Evolutionary conservation across 164 flowering plant species (phyloP), one percentile per base, ranked within the genome.

Genomic region (Euptelea pleiosperma): DNA sequence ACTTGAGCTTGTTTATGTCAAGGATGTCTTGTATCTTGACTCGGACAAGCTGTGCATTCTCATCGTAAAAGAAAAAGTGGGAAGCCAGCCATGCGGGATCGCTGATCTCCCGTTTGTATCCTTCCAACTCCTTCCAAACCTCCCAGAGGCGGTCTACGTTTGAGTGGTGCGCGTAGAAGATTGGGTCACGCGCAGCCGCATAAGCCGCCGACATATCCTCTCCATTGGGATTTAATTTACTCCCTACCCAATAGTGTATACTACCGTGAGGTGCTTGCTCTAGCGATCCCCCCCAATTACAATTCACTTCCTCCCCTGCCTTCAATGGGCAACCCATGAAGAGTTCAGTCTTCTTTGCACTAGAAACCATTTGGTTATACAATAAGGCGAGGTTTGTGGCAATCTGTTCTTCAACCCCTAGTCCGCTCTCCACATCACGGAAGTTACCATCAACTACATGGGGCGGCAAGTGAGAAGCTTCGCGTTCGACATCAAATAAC

Each of bases 301-400:
- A 70, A 6, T 11, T 44, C 2, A 66, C 74, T 4, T 65, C 51
- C 18, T 30, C 56, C 4, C 74, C 74, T 0, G 63, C 19, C 22
- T 14, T 65, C 2, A 40, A 47, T 3, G 9, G 40, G 24, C 74
- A 70, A 3, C 74, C 74, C 70, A 65, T 61, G 46, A 70, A 70
- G 14, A 70, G 58, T 39, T 70, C 70, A 0, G 62, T 15, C 61
- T 65, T 70, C 63, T 65, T 70, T 0, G 74, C 74, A 16, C 74
- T 70, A 0, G 74, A 70, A 0, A 70, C 60, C 74, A 65, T 70
- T 55, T 70, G 74, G 29, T 57, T 42, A 35, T 70, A 70, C 70
- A 70, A 57, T 52, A 70, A 58, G 4, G 60, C 64, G 5, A 62
- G 15, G 24, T 65, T 70, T 6, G 55, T 12, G 0, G 22, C 12